phyloP scores from a whole-genome alignment of 2,329 filamentous ascomycete species.

The Colletotrichum truncatum region DNA sequence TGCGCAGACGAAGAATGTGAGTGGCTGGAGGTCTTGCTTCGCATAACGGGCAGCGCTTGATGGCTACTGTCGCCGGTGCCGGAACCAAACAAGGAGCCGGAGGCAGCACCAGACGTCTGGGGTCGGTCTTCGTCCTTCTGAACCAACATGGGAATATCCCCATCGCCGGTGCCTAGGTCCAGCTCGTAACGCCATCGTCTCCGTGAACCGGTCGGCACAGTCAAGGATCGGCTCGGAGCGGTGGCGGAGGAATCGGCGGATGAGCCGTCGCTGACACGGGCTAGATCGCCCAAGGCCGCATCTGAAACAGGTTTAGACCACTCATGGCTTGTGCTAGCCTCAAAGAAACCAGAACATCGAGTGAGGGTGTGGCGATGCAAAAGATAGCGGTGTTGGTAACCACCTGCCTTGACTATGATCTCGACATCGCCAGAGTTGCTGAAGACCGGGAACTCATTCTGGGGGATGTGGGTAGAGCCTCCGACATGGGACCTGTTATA shows the following conservation, averaged over 20 bases:
- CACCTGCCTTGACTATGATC: slow-evolving; percentile 77
- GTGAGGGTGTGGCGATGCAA: slow-evolving; percentile 88
- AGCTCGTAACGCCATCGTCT: slow-evolving; percentile 88
- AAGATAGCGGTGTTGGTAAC: slow-evolving; percentile 83
- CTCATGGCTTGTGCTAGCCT: slow-evolving; percentile 82
- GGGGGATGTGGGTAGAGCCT: slow-evolving; percentile 72
- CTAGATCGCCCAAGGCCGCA: slow-evolving; percentile 53
- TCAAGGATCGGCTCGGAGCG: slow-evolving; percentile 23
- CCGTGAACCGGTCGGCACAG: slow-evolving; percentile 45
- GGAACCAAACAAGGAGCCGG: slow-evolving; percentile 65
- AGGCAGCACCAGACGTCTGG: slow-evolving; percentile 26
- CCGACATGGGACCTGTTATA: slow-evolving; percentile 86
- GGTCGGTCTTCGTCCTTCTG: slow-evolving; percentile 69
- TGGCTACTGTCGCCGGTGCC: not conserved
- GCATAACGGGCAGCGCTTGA: slow-evolving; percentile 36
- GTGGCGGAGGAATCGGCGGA: slow-evolving; percentile 31
- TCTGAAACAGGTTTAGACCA: slow-evolving; percentile 65
- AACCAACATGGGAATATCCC: slow-evolving; percentile 87
- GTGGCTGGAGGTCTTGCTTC: slow-evolving; percentile 69
- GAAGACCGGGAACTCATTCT: slow-evolving; percentile 95
- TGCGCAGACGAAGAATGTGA: slow-evolving; percentile 61
- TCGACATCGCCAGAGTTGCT: slow-evolving; percentile 92
- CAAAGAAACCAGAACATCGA: slow-evolving; percentile 94
- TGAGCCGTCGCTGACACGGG: slow-evolving; percentile 61
- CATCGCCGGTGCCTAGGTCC: slow-evolving; percentile 75